Base-by-base conservation (phyloP, 441 rosid genomes). In the Populus hybrid region DNA sequence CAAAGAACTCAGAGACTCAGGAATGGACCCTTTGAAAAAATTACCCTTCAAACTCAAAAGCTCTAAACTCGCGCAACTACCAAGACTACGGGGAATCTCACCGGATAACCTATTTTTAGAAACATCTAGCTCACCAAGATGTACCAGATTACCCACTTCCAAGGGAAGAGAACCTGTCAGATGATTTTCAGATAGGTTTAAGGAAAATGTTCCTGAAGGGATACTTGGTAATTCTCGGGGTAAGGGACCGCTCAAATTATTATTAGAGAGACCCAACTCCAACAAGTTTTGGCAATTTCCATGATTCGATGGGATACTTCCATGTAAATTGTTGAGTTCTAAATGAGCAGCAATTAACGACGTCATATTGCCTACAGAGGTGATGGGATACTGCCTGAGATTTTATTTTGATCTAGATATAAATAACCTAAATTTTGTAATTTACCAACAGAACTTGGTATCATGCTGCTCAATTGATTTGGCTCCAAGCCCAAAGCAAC, bases 21-120 rank as follows among this genome's bases (percentile, higher is more conserved):
- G 72, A 32, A 75, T 75, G n/a, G 32, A 16, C 16, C 78, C 78
- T 24, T 67, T 19, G 26, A 75, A 75, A 42, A 3, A 9, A 28
- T 67, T 75, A 3, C 30, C 46, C 5, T 14, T 18, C 77, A 75
- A 6, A 53, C 12, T 0, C 1, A 75, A 46, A 12, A 21, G 8
- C 19, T 75, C 7, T 34, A 34, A 34, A 34, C 36, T 34, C 36
- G 36, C 36, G 36, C 36, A 34, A 34, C 36, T 34, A 34, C 1
- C 36, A 34, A 34, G 36, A 34, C 36, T 34, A 34, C 1, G 36
- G 36, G 36, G 36, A 34, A 34, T 34, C 36, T 34, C 36, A 34
- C 36, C 36, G 36, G 36, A 34, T 34, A 34, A 34, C 36, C 36
- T 34, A 34, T 34, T 34, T 34, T 34, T 34, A 34, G 36, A 34